Evolutionary conservation across 164 flowering plant species (phyloP).

Genomic region (Nymphaea thermarum): DNA sequence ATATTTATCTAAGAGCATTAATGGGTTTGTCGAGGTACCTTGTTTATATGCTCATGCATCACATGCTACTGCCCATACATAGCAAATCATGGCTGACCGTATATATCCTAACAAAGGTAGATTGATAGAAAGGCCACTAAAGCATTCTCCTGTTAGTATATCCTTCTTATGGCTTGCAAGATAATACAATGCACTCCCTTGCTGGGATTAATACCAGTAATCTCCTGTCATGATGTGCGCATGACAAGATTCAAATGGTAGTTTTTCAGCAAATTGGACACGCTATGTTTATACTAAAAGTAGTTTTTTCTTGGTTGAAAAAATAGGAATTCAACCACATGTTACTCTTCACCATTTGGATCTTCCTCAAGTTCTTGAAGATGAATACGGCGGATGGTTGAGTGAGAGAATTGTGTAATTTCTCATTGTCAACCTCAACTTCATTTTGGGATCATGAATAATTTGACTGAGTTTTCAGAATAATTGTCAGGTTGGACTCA

Average conservation of each 20-base stretch:
- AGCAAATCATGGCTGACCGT: background rate
- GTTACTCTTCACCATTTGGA: slow-evolving; percentile 33
- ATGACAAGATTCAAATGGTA: too few relatives aligned
- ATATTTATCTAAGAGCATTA: background rate
- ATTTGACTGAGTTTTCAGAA: too few relatives aligned
- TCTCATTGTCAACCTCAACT: background rate
- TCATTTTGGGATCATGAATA: too few relatives aligned
- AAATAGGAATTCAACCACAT: slow-evolving; percentile 23
- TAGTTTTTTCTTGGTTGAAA: background rate
- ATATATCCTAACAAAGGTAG: background rate
- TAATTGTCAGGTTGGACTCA: background rate
- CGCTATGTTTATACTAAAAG: too few relatives aligned
- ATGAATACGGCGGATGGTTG: slow-evolving; percentile 28
- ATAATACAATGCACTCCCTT: too few relatives aligned
- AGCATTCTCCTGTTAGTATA: slow-evolving; percentile 13
- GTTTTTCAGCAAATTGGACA: too few relatives aligned
- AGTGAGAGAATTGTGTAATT: slow-evolving; percentile 18
- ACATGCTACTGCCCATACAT: background rate
- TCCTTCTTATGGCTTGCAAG: too few relatives aligned
- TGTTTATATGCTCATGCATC: background rate
- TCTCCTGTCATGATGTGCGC: background rate
- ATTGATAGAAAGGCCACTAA: background rate
- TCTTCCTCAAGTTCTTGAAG: slow-evolving; percentile 33
- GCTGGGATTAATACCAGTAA: background rate
- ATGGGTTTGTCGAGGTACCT: background rate